Evolutionary conservation across 352 stramenopile genomes (phyloP).

Genomic region (Phytophthora kernoviae): DNA sequence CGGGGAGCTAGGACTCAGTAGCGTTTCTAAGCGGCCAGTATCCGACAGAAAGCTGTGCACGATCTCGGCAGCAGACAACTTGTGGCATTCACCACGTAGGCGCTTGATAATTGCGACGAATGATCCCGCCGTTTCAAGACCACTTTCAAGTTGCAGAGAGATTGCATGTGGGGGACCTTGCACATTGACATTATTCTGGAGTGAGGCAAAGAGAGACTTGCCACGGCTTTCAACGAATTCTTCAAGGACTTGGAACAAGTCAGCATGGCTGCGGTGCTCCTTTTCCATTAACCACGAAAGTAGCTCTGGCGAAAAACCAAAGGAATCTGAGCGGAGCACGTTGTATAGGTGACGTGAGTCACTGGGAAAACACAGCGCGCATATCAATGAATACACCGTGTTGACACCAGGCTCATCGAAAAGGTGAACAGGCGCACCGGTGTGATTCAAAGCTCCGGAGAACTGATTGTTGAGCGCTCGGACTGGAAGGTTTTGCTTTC

Average conservation of each 20-base stretch:
- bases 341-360: constrained; percentile 83
- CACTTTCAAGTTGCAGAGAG: constrained; percentile 21
- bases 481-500: constrained; percentile 39
- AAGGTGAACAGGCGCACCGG: constrained; percentile 29
- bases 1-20: constrained; percentile 55
- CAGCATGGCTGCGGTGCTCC: constrained; percentile 49
- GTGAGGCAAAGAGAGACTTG: constrained; percentile 21
- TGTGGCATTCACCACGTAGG: constrained; percentile 52
- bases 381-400: constrained; percentile 66
- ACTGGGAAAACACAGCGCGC: constrained; percentile 64
- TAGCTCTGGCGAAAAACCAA: constrained; percentile 57
- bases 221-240: constrained; percentile 48
- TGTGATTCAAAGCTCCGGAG: constrained; percentile 14
- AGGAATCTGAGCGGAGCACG: constrained; percentile 67
- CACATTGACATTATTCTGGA: constrained; percentile 13
- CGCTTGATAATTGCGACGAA: constrained; percentile 53
- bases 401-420: constrained; percentile 73
- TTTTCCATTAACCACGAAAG: constrained; percentile 74
- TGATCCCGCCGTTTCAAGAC: constrained; percentile 28
- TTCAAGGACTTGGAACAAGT: constrained; percentile 60
- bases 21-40: constrained; percentile 42
- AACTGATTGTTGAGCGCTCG: constrained; percentile 10
- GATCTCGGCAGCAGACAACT: constrained; percentile 56
- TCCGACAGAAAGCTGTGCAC: constrained; percentile 68
- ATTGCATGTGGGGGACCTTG: constrained; percentile 9